Percentiles rank a stretch among this genome's conserved stretches.
These are phyloP conservation scores for Moringa oleifera DNA, from an alignment of 345 rosid species.

Conservation along the genomic window DNA sequence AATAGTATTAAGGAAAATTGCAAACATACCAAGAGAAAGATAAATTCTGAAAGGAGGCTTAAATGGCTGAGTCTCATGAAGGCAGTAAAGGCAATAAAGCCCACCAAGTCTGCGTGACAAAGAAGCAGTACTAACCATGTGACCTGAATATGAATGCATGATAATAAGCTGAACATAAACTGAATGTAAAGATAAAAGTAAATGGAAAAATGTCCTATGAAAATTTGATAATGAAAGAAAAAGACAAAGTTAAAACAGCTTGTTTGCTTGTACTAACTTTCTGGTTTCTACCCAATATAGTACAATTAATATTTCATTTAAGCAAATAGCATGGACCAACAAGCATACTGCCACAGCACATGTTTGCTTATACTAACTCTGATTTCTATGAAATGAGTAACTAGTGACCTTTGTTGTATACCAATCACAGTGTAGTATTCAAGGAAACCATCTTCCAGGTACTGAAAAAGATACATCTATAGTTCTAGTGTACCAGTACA, in stretches of 20 bases:
- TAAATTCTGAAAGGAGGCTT: slow-evolving; percentile 70
- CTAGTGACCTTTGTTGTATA: too few species aligned
- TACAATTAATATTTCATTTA: too few species aligned
- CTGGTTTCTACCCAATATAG: too few species aligned
- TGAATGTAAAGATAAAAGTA: neutral
- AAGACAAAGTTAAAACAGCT: neutral
- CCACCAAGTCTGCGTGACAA: slow-evolving; percentile 73
- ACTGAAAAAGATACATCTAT: too few species aligned
- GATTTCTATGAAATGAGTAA: too few species aligned
- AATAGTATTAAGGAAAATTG: slow-evolving; percentile 3
- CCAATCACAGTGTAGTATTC: too few species aligned
- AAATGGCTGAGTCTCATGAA: slow-evolving; percentile 78
- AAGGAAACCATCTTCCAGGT: too few species aligned
- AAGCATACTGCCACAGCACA: neutral
- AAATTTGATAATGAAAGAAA: too few species aligned
- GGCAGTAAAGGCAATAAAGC: slow-evolving; percentile 87
- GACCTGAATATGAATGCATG: slow-evolving; percentile 44
- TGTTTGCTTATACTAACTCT: neutral
- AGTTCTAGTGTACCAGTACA: too few species aligned
- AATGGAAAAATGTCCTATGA: neutral
- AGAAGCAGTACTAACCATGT: slow-evolving; percentile 44
- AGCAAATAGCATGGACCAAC: neutral
- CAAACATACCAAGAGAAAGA: slow-evolving; percentile 59
- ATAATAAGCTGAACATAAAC: slow-evolving; percentile 2
- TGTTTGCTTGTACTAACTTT: neutral